A percentile compares a stretch with the other conserved stretches of the same genome.
Evolutionary conservation across 2,329 filamentous ascomycete genomes (phyloP).

Genomic region (Stemphylium beticola): DNA sequence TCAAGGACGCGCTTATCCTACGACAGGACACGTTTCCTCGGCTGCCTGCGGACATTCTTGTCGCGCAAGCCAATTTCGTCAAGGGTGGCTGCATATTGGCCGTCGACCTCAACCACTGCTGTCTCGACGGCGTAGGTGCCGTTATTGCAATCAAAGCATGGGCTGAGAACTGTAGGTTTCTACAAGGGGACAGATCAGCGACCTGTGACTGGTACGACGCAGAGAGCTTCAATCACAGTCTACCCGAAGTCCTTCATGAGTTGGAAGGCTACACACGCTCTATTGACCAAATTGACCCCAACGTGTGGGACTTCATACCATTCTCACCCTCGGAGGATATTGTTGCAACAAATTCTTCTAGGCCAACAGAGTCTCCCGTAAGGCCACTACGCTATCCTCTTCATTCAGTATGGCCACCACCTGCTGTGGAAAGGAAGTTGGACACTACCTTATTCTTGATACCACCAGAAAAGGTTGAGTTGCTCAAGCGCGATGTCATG

Average conservation of each 20-base stretch:
- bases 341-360: background rate
- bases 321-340: conserved; percentile 25
- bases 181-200: conserved; percentile 28
- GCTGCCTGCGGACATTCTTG: conserved; percentile 29
- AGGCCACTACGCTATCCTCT: conserved; percentile 32
- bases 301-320: conserved; percentile 26
- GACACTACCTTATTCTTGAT: conserved; percentile 45
- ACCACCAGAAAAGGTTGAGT: conserved; percentile 32
- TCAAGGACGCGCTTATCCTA: conserved; percentile 25
- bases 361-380: background rate
- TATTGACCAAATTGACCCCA: conserved; percentile 22
- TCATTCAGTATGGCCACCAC: conserved; percentile 37
- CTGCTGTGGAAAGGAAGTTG: conserved; percentile 33
- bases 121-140: conserved; percentile 29
- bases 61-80: conserved; percentile 39
- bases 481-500: conserved; percentile 40
- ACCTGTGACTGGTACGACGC: conserved; percentile 28
- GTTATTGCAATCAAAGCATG: conserved; percentile 31
- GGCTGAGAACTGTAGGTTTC: conserved; percentile 32
- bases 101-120: conserved; percentile 26
- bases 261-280: conserved; percentile 21
- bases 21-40: conserved; percentile 19
- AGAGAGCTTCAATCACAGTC: conserved; percentile 31
- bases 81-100: conserved; percentile 34
- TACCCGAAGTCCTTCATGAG: conserved; percentile 29